Conservation (phyloP, 257 asterid genomes). For the Penstemon davidsonii region DNA sequence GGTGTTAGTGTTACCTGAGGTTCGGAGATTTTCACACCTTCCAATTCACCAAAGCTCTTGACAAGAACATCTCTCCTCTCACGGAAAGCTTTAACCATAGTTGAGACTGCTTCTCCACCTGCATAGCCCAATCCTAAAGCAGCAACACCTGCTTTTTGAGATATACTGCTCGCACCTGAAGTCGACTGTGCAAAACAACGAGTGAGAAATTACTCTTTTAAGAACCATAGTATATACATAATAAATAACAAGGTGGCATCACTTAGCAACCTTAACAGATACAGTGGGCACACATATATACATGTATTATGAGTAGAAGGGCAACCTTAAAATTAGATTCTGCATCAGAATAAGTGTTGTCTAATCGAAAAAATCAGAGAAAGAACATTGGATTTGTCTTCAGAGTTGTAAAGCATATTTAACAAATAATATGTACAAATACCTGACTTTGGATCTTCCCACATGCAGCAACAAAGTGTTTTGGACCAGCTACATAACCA, state of each 20-base stretch:
- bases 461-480: constrained; percentile 89
- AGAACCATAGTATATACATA: not conserved
- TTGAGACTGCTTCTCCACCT: constrained; percentile 86
- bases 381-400: too few species aligned
- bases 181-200: constrained; percentile 53
- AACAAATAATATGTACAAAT: not conserved
- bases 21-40: constrained; percentile 78
- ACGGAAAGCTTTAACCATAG: constrained; percentile 85
- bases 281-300: too few species aligned
- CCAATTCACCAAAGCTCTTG: constrained; percentile 73
- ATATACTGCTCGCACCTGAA: constrained; percentile 98
- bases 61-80: constrained; percentile 88
- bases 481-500: constrained; percentile 95
- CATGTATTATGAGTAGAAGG: too few species aligned
- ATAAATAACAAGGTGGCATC: too few species aligned
- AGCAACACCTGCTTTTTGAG: constrained; percentile 90
- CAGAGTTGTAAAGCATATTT: too few species aligned
- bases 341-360: too few species aligned
- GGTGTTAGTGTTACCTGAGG: constrained; percentile 58
- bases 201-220: not conserved
- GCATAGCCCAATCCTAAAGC: constrained; percentile 93
- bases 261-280: too few species aligned
- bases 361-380: too few species aligned
- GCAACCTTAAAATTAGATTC: too few species aligned
- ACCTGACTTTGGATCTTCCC: constrained; percentile 98